A percentile compares a stretch with the other conserved stretches of the same genome.
These are phyloP conservation scores for Manihot esculenta DNA, from an alignment of 441 rosid species.

Conservation along the genomic window DNA sequence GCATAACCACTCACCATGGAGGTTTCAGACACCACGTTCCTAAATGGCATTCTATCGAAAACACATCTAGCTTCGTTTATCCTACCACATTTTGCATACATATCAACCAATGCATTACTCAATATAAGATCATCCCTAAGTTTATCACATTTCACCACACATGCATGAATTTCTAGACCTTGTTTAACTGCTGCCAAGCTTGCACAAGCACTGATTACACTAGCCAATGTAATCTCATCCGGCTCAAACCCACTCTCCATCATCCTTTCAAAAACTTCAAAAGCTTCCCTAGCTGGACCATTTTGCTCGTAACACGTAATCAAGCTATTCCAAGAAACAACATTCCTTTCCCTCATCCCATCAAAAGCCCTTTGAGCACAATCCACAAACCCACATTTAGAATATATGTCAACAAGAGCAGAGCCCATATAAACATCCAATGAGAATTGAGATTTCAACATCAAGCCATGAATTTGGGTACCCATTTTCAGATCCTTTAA, in stretches of 20 bases:
- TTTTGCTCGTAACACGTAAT: constrained; percentile 80
- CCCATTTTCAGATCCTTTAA: constrained; percentile 45
- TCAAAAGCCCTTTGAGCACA: constrained; percentile 58
- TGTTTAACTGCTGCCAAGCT: constrained; percentile 49
- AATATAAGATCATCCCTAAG: constrained; percentile 59
- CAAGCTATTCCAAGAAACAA: constrained; percentile 86
- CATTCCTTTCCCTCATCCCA: constrained; percentile 52
- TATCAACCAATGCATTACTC: constrained; percentile 77
- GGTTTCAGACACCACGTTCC: constrained; percentile 64
- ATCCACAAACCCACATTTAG: constrained; percentile 58
- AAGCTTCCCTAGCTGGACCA: constrained; percentile 62
- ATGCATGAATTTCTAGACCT: constrained; percentile 61
- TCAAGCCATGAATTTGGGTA: constrained; percentile 62
- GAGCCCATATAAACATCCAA: constrained; percentile 64
- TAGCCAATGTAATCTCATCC: constrained; percentile 72
- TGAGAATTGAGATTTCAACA: constrained; percentile 40
- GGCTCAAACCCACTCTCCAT: constrained; percentile 45
- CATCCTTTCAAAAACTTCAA: constrained; percentile 57
- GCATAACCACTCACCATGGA: constrained; percentile 80
- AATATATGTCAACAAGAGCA: constrained; percentile 76
- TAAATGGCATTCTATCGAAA: constrained; percentile 59
- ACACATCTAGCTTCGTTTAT: constrained; percentile 56
- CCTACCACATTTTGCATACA: constrained; percentile 70
- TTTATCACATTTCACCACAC: constrained; percentile 46
- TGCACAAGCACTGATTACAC: constrained; percentile 80